Base-by-base conservation (phyloP, 2,329 filamentous ascomycete genomes). In the Curvularia spicifera region DNA sequence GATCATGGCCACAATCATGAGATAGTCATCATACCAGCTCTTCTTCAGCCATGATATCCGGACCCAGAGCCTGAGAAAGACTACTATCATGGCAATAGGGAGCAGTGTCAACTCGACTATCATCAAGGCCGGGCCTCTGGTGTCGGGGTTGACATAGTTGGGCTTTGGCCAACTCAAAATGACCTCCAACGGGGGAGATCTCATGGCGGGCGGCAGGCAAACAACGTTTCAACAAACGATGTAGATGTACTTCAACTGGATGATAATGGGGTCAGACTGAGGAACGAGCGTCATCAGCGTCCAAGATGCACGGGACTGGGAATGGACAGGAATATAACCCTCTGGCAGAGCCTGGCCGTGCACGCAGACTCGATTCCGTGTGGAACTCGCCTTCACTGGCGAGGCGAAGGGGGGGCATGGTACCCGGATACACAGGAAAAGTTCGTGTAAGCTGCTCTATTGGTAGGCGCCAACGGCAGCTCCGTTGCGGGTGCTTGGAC, bases 61-160 rank as follows among this genome's bases (percentile, higher is more conserved):
- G 12, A 78, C 66, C 66, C 69, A 78, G 24, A 77, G 60, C 42
- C 75, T 63, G 18, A 77, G 65, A 39, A 70, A 65, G 20, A 78
- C 73, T 24, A 72, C 72, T 10, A 75, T 66, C 56, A 76, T 70
- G 24, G 75, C 75, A 47, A 77, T 65, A 8, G 75, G 74, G 20
- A 77, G 61, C 42, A 78, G 57, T 18, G 74, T 75, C 51, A 76
- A 57, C 43, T 78, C 75, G 20, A 76, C 68, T n/a, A 80, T 75
- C 61, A 81, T 72, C 15, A 82, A 66, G 5, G 71, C 75, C 18
- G 76, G 68, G 13, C 80, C 79, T 59, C 78, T 70, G 1, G 76
- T 80, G 22, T 71, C 65, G 1, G 80, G 80, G 55, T 82, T 59
- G 46, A 72, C 69, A 57, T 81, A 81, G 68, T 81, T 79, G 1